Conservation (phyloP, 208 protist species). For the Willaertia magna region DNA sequence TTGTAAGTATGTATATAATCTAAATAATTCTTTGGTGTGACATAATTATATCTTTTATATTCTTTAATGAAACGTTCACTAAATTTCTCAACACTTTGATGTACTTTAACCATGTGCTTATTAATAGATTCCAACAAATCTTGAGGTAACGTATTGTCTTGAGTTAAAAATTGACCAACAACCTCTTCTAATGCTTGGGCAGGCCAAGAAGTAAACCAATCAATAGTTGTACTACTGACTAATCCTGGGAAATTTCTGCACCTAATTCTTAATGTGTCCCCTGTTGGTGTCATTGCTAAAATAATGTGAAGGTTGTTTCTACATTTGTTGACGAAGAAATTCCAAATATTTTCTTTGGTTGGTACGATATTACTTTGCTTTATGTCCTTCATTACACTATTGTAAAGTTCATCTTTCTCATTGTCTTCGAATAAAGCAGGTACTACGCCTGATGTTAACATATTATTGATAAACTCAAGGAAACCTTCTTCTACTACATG, state of each 20-base stretch:
- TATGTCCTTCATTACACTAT: constrained; percentile 69
- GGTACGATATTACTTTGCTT: constrained; percentile 52
- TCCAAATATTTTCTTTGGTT: constrained; percentile 93
- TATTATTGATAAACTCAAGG: constrained; percentile 97
- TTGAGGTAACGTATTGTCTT: constrained; percentile 67
- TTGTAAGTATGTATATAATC: constrained; percentile 92
- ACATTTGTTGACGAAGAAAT: constrained; percentile 89
- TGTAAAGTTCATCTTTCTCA: constrained; percentile 88
- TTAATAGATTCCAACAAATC: constrained; percentile 64
- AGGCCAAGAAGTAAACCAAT: constrained; percentile 98
- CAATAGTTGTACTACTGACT: constrained; percentile 95
- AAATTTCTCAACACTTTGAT: constrained; percentile 68
- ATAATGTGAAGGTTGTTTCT: constrained; percentile 95
- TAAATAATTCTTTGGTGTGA: constrained; percentile 97
- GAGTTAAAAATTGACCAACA: constrained; percentile 40
- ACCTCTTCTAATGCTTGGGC: constrained; percentile 86
- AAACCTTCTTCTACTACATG: constrained; percentile 96
- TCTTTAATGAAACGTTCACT: constrained; percentile 67
- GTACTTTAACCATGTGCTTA: constrained; percentile 87
- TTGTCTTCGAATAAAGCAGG: constrained; percentile 93
- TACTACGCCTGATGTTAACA: constrained; percentile 94
- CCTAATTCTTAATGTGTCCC: constrained; percentile 78
- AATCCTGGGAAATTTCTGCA: constrained; percentile 95
- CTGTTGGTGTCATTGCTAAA: constrained; percentile 92
- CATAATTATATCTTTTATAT: constrained; percentile 88